These are phyloP conservation scores for Microcyclospora pomicola DNA, from an alignment of 2,329 filamentous ascomycete genomes.

Conservation along the genomic window DNA sequence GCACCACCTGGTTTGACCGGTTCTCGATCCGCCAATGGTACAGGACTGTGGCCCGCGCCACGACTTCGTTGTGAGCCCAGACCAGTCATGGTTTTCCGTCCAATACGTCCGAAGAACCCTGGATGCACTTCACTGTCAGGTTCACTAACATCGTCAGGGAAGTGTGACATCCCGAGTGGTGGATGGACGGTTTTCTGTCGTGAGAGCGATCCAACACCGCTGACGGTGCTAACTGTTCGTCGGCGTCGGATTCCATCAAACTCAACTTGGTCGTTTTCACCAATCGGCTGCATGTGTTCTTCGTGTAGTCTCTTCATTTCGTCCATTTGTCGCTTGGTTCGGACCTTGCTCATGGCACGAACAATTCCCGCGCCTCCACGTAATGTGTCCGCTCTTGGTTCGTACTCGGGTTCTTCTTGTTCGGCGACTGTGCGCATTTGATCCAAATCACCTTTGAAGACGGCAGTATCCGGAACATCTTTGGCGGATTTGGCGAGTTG, in stretches of 20 bases:
- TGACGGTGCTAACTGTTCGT: conserved; percentile 36
- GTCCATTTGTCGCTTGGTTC: conserved; percentile 64
- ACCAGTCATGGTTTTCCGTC: conserved; percentile 4
- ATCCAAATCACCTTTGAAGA: conserved; percentile 85
- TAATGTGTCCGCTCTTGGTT: conserved; percentile 92
- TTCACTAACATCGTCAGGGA: conserved; percentile 46
- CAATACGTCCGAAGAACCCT: conserved; percentile 31
- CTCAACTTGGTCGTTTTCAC: conserved; percentile 68
- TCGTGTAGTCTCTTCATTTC: conserved; percentile 68
- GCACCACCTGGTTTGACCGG: conserved; percentile 10
- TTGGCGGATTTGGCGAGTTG: conserved; percentile 98
- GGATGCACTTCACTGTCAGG: conserved; percentile 31
- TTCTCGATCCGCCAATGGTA: conserved; percentile 22
- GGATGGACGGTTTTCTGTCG: conserved; percentile 48
- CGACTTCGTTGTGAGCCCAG: conserved; percentile 6
- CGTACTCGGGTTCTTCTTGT: conserved; percentile 88
- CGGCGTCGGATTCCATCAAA: conserved; percentile 84
- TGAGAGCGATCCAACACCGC: conserved; percentile 26
- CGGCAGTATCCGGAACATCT: conserved; percentile 82
- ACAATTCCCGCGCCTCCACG: conserved; percentile 81
- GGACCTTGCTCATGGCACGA: conserved; percentile 60
- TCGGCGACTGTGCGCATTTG: conserved; percentile 92
- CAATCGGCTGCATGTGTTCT: conserved; percentile 67
- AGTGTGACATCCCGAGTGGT: conserved; percentile 75
- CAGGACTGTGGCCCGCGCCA: conserved; percentile 14